Percentiles rank a stretch among this genome's conserved stretches.
Conservation (phyloP, 805 yeast genomes). For the Metschnikowia dekortorum region DNA sequence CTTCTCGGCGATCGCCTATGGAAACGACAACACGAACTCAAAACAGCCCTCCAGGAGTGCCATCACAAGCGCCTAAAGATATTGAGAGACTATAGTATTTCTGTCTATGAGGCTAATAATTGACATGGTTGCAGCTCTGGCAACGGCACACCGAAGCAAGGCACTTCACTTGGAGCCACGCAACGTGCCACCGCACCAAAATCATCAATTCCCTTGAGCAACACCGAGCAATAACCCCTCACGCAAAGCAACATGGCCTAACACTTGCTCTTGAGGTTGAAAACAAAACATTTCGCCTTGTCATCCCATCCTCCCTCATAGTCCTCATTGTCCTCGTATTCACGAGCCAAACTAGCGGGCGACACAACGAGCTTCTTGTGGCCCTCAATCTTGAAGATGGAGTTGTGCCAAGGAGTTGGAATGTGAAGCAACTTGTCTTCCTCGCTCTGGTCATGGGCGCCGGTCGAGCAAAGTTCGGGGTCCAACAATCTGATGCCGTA, state of each 20-base stretch:
- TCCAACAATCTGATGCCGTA: conserved; percentile 50
- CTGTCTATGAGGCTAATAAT: conserved; percentile 18
- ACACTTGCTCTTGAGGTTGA: conserved; percentile 1
- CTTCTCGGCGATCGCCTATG: conserved; percentile 31
- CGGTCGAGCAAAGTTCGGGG: conserved; percentile 40
- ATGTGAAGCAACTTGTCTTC: conserved; percentile 49
- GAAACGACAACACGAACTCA: conserved; percentile 31
- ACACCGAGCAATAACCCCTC: neutral
- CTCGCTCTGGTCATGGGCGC: conserved; percentile 41
- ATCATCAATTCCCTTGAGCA: neutral
- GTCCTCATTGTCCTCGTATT: conserved; percentile 8
- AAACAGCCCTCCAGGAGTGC: conserved; percentile 26
- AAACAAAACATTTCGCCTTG: conserved; percentile 9
- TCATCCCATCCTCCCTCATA: conserved; percentile 19
- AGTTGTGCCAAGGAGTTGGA: conserved; percentile 66
- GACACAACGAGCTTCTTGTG: conserved; percentile 20
- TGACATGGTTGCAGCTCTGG: neutral
- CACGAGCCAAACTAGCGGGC: conserved; percentile 10
- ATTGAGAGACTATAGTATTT: conserved; percentile 36
- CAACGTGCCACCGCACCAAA: neutral
- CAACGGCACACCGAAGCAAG: neutral
- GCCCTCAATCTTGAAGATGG: conserved; percentile 42
- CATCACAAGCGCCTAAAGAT: conserved; percentile 25
- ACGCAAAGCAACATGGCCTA: neutral
- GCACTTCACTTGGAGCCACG: neutral